phyloP scores from a whole-genome alignment of 768 basidiomycete species.

The Tylopilus rubrobrunneus region DNA sequence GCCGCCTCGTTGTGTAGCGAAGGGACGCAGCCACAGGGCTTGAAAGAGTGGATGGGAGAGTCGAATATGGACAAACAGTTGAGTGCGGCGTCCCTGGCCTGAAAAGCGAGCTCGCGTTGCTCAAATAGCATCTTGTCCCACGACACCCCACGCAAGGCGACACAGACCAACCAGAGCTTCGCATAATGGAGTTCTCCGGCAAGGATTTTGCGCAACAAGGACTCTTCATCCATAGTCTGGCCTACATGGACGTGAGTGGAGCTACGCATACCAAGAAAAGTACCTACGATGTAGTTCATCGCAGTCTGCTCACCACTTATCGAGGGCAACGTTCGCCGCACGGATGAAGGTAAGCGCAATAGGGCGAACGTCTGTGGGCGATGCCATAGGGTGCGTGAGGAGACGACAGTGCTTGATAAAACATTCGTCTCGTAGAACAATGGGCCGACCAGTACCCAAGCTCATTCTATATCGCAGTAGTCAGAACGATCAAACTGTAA shows the following conservation, averaged over 20 bases:
- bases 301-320: conserved; percentile 90
- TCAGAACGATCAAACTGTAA: conserved; percentile 19
- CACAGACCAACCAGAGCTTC: conserved; percentile 92
- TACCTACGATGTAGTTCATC: conserved; percentile 73
- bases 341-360: conserved; percentile 84
- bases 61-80: conserved; percentile 82
- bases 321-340: conserved; percentile 79
- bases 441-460: conserved; percentile 85
- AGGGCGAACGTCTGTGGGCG: conserved; percentile 85
- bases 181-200: conserved; percentile 88
- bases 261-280: background rate
- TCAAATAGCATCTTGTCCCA: conserved; percentile 98
- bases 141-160: conserved; percentile 83
- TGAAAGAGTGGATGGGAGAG: no score
- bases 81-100: conserved; percentile 90
- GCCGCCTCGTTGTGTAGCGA: no score
- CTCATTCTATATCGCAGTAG: conserved; percentile 61
- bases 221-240: conserved; percentile 79
- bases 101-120: conserved; percentile 91
- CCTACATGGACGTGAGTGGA: conserved; percentile 38
- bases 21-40: no score
- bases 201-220: conserved; percentile 81
- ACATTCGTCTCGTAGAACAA: conserved; percentile 84
- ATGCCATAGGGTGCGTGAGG: conserved; percentile 80
- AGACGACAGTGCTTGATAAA: conserved; percentile 85